phyloP scores from a whole-genome alignment of 768 basidiomycete species.

The Chalciporus sphaerocephalus region DNA sequence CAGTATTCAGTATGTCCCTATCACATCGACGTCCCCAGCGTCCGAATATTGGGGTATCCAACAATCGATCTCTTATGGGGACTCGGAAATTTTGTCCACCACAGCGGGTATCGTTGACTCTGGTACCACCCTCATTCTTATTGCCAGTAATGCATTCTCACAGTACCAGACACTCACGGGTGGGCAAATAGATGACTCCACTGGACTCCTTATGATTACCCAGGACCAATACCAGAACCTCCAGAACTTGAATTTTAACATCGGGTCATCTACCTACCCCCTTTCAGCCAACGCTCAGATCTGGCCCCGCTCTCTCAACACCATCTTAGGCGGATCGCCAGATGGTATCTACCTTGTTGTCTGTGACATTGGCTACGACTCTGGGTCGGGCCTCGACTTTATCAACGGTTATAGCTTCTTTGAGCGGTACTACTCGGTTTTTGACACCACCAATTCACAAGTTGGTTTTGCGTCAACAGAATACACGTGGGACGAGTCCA shows the following conservation, averaged over 20 bases:
- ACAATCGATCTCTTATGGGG: slow-evolving; percentile 1
- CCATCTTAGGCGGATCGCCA: slow-evolving; percentile 18
- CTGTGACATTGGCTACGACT: slow-evolving; percentile 10
- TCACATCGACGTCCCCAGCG: slow-evolving; percentile 25
- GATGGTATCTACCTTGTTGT: slow-evolving; percentile 24
- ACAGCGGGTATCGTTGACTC: slow-evolving; percentile 23
- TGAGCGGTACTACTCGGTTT: slow-evolving; percentile 19
- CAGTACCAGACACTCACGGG: slow-evolving; percentile 24
- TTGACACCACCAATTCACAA: too few species aligned
- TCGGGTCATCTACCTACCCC: slow-evolving; percentile 10
- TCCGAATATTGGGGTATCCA: slow-evolving; percentile 22
- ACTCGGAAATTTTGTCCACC: not conserved
- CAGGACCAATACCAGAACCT: slow-evolving; percentile 19
- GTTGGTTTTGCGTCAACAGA: too few species aligned
- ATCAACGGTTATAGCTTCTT: slow-evolving; percentile 14
- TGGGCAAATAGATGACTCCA: slow-evolving; percentile 18
- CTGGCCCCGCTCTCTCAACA: slow-evolving; percentile 29
- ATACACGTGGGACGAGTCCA: too few species aligned
- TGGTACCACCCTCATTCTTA: slow-evolving; percentile 26
- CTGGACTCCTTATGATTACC: slow-evolving; percentile 24
- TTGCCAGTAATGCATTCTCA: slow-evolving; percentile 26
- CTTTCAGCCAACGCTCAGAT: slow-evolving; percentile 26
- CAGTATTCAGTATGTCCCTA: slow-evolving; percentile 17
- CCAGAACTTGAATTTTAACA: slow-evolving; percentile 22
- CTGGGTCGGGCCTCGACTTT: slow-evolving; percentile 17